Base-by-base conservation (phyloP, 78 protist species). In the Dictyostelium firmibasis region DNA sequence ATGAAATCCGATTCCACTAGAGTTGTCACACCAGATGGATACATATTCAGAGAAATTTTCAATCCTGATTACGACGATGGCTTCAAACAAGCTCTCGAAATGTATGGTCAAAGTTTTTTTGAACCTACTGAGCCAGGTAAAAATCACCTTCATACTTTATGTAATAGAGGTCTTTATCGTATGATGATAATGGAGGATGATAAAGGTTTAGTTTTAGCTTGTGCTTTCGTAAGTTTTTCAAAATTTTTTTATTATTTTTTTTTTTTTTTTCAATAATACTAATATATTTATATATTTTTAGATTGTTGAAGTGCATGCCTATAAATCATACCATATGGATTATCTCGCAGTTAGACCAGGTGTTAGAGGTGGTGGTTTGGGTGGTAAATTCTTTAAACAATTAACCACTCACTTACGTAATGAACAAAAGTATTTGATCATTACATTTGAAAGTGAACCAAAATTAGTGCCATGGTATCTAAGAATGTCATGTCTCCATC, bases 301-400 rank as follows among this genome's bases (percentile, higher is more conserved):
- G 79, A 44, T 89, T 5, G 70, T 89, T 11, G 94, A 89, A n/a
- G 31, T 76, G 4, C 86, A 88, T 27, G 82, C 81, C 23, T 62
- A 38, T 29, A 76, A 64, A 38, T 57, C 76, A 3, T 88, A 88
- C 53, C 93, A 88, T 64, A 76, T 88, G 53, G 93, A 88, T 70
- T 88, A 88, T 64, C 67, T 88, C 27, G 81, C 86, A 78, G 93
- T 88, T 13, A 82, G 86, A 77, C 81, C 93, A n/a, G 86, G 70
- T 67, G 23, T n/a, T 47, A 53, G 93, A 64, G 93, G 93, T 88
- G 69, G 44, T 57, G 93, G 93, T 79, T 11, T 72, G 3, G 93
- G 93, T 88, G 93, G 93, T 18, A 88, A 88, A 79, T 88, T 88
- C 93, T 88, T 88, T 83, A 82, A 78, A 7, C 81, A 57, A 14